Percentiles rank a stretch among this genome's conserved stretches.
phyloP scores from a whole-genome alignment of 2,329 filamentous ascomycete species.

The Phialocephala subalpina region DNA sequence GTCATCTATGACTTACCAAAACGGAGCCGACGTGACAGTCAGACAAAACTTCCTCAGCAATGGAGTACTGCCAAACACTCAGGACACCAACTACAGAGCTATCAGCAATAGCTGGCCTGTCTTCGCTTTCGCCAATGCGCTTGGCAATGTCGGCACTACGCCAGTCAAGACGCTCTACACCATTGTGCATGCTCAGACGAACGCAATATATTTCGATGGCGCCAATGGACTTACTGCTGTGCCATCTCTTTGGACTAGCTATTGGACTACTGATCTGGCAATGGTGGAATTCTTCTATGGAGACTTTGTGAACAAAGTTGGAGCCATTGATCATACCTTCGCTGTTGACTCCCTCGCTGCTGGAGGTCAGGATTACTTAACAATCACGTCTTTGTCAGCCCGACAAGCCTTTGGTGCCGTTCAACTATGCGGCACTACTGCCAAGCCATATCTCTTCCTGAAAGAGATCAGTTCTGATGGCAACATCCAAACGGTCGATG shows the following conservation, averaged over 20 bases:
- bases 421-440: conserved; percentile 73
- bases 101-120: conserved; percentile 79
- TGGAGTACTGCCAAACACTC: conserved; percentile 67
- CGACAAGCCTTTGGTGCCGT: conserved; percentile 83
- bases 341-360: conserved; percentile 71
- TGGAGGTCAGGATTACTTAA: conserved; percentile 76
- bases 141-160: conserved; percentile 34
- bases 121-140: conserved; percentile 68
- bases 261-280: conserved; percentile 69
- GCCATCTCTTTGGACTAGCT: conserved; percentile 79
- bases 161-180: conserved; percentile 36
- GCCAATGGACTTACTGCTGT: conserved; percentile 66
- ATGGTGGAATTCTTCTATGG: conserved; percentile 77
- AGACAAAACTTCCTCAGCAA: conserved; percentile 71
- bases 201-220: conserved; percentile 38
- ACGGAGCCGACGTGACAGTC: conserved; percentile 69
- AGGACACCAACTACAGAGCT: conserved; percentile 70
- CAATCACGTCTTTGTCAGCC: conserved; percentile 80
- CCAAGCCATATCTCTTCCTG: conserved; percentile 78
- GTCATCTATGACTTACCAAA: conserved; percentile 68
- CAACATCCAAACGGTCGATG: conserved; percentile 87
- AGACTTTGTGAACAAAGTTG: conserved; percentile 73
- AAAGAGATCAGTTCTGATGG: conserved; percentile 92
- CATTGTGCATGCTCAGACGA: conserved; percentile 39
- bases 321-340: conserved; percentile 74